Base-by-base conservation (phyloP, 106 monocot species). In the Acorus calamus region DNA sequence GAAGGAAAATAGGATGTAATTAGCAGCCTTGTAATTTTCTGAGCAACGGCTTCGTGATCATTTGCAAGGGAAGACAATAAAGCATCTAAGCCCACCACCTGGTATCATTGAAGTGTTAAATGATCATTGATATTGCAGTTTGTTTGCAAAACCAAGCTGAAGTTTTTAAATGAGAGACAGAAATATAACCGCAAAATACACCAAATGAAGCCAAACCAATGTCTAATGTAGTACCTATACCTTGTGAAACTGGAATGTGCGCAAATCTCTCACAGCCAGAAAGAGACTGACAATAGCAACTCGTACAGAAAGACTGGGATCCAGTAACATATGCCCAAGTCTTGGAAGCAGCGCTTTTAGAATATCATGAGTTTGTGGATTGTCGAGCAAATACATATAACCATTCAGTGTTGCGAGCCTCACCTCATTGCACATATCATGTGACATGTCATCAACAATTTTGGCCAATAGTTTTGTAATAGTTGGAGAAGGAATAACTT, bases 1-100 rank as follows among this genome's bases (percentile, higher is more conserved):
- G 85, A 78, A 50, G 98, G 98, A 50, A 98, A 98, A 64, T 98
- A 98, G 43, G 98, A 83, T 56, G 98, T 81, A 61, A 87, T 76
- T 14, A 98, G 79, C 57, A 98, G 81, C 63, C 67, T 85, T 49
- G 88, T 86, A 62, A 98, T 72, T 69, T 86, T 98, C 69, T 74
- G 76, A 63, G 98, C 98, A 66, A 98, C 81, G 60, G 53, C 72
- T 14, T 71, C 11, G 50, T 98, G 88, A 75, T 98, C 98, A 76
- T 75, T 81, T 69, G 80, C 80, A 42, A 98, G 73, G 13, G 85
- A 81, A 66, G 81, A 83, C 52, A 88, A 50, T 57, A 98, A 76
- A 64, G 69, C 50, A 71, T 88, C 84, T 62, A 98, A 71, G 51
- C 67, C 63, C 52, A 98, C 88, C 44, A 98, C 77, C 98, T 98